Evolutionary conservation across 257 asterid genomes (phyloP), one percentile per base, ranked within the genome.

Genomic region (Ilex aquifolium): DNA sequence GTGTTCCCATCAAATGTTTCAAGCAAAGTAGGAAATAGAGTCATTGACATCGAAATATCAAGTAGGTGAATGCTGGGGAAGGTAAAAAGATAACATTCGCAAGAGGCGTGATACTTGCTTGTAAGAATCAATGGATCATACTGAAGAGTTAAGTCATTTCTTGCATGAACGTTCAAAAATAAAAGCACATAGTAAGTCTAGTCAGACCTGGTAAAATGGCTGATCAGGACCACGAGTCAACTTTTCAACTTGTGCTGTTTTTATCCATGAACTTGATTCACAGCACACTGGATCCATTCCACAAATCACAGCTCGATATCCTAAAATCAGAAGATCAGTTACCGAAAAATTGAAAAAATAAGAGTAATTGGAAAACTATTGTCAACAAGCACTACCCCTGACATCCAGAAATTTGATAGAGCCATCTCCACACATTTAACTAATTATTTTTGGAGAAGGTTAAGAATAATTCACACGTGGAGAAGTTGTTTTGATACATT

Each of bases 281-380:
- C 95, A 85, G 80, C 99, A 92, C 59, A 83, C 82, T 13, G 97
- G 97, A 80, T 92, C 97, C 97, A 89, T 92, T 68, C 99, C 99
- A 31, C 97, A 92, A 60, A 92, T 78, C 55, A 89, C 97, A 67
- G 94, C 99, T 57, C 72, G 87, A 77, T 92, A 92, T 68, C 94
- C 99, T 88, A 76, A 31, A 71, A 63, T 54, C 50, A 63, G 63
- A 61, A 68, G 56, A 74, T 15, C 58, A 53, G 64, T 51, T 67
- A 65, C 59, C 50, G 31, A 40, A 57, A 68, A 36, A 0, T 36
- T 36, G 8, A 32, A 55, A 42, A 56, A 59, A 14, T 32, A 48
- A n/a, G 21, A 58, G 60, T 21, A 15, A 44, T 61, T 11, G 27
- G 40, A 57, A 36, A 36, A 48, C 60, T 10, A 51, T 36, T 42